Conservation (phyloP, 2,329 filamentous ascomycete species). For the Botrytis sinoallii region DNA sequence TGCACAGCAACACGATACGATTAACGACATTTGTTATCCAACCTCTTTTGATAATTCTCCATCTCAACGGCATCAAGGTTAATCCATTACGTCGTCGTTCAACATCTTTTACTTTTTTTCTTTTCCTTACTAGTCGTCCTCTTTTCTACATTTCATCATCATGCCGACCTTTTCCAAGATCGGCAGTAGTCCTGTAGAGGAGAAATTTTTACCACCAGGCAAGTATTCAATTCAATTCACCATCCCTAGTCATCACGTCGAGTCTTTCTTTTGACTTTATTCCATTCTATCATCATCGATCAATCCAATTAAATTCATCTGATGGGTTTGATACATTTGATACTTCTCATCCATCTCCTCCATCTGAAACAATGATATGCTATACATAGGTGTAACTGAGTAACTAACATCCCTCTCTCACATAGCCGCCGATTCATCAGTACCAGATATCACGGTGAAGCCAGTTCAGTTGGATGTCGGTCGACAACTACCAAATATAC, state of each 20-base stretch:
- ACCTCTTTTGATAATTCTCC: neutral
- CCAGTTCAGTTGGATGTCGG: neutral
- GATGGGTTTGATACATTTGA: too few relatives aligned
- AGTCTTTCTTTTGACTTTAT: neutral
- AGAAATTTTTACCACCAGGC: neutral
- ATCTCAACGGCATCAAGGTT: neutral
- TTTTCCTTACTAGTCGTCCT: neutral
- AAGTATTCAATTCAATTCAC: neutral
- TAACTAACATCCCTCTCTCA: neutral
- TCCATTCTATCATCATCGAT: neutral
- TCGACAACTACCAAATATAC: constrained; percentile 42
- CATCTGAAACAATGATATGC: neutral
- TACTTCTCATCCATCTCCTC: neutral
- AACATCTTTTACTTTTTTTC: neutral
- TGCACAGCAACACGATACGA: neutral
- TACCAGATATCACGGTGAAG: neutral
- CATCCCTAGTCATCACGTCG: neutral
- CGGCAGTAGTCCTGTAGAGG: neutral
- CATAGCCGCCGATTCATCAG: neutral
- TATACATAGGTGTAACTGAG: neutral
- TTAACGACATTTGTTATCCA: neutral
- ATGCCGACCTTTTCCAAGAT: constrained; percentile 4
- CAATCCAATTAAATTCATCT: neutral
- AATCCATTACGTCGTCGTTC: constrained; percentile 3
- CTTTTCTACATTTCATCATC: neutral